Evolutionary conservation across 1,284 basidiomycete genomes (phyloP).

Genomic region (Cutaneotrichosporon cavernicola): DNA sequence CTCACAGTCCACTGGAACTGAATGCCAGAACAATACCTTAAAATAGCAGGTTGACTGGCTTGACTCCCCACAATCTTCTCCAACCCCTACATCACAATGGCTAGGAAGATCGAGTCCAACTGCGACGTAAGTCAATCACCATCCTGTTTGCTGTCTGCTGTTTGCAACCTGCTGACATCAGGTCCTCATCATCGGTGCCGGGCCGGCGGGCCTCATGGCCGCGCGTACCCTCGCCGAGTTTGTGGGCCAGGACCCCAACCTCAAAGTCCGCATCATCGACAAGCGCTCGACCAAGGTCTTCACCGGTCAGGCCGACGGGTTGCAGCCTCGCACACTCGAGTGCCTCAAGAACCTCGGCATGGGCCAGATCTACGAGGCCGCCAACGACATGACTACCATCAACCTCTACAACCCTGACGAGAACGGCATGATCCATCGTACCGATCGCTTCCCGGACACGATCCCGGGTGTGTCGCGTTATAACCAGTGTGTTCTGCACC

Average conservation of each 20-base stretch:
- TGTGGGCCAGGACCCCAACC: constrained; percentile 22
- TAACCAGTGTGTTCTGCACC: constrained; percentile 27
- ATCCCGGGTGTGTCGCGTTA: constrained; percentile 28
- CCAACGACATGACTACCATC: constrained; percentile 26
- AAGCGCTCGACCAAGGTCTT: constrained; percentile 28
- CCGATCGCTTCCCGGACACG: constrained; percentile 28
- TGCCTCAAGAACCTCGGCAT: constrained; percentile 23
- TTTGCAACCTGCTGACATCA: background rate
- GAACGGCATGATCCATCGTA: constrained; percentile 25
- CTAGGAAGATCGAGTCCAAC: constrained; percentile 16
- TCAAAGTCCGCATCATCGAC: constrained; percentile 29
- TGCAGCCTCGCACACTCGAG: constrained; percentile 25
- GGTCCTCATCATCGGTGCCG: constrained; percentile 20
- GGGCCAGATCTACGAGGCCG: constrained; percentile 10
- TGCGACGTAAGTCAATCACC: constrained; percentile 11
- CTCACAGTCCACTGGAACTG: too few species aligned
- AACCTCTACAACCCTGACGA: constrained; percentile 29
- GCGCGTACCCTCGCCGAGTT: constrained; percentile 24
- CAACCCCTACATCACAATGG: background rate
- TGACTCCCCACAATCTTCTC: constrained; percentile 1
- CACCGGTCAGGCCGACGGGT: constrained; percentile 28
- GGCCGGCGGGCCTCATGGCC: constrained; percentile 26
- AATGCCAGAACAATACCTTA: too few species aligned
- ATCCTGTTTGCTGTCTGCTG: too few species aligned
- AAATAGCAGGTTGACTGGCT: background rate